Conservation (phyloP, 1,284 basidiomycete genomes). For the Ceratobasidium sp. region DNA sequence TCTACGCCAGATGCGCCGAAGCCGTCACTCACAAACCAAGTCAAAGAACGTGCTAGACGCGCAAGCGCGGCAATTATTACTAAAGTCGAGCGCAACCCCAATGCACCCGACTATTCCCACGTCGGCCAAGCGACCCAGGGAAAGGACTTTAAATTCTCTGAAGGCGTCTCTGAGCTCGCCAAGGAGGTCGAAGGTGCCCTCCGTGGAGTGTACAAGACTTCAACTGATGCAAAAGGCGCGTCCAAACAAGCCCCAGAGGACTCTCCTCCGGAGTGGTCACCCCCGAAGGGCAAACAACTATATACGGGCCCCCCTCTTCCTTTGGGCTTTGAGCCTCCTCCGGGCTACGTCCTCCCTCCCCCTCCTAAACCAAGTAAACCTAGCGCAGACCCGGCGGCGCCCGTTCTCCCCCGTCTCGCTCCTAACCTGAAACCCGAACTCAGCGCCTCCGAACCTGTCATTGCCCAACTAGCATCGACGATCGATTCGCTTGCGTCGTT, state of each 20-base stretch:
- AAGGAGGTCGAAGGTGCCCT: conserved; percentile 47
- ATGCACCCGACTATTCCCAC: conserved; percentile 47
- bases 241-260: conserved; percentile 50
- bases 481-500: conserved; percentile 94
- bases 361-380: conserved; percentile 57
- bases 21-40: conserved; percentile 36
- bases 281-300: conserved; percentile 62
- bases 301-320: conserved; percentile 81
- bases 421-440: conserved; percentile 81
- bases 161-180: conserved; percentile 44
- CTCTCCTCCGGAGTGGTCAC: conserved; percentile 30
- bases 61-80: conserved; percentile 52
- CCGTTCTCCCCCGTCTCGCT: conserved; percentile 81
- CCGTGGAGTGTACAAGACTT: conserved; percentile 40
- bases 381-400: conserved; percentile 53
- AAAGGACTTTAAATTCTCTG: conserved; percentile 46
- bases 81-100: conserved; percentile 53
- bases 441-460: conserved; percentile 83
- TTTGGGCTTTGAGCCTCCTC: conserved; percentile 91
- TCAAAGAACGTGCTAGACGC: conserved; percentile 64
- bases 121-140: conserved; percentile 50
- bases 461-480: conserved; percentile 91
- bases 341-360: conserved; percentile 78
- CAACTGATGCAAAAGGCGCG: conserved; percentile 10
- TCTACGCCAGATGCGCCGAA: conserved; percentile 41